A percentile compares a stretch with the other conserved stretches of the same genome.
phyloP scores from a whole-genome alignment of 1,284 basidiomycete species.

The Sporisorium iseilematis-ciliati region DNA sequence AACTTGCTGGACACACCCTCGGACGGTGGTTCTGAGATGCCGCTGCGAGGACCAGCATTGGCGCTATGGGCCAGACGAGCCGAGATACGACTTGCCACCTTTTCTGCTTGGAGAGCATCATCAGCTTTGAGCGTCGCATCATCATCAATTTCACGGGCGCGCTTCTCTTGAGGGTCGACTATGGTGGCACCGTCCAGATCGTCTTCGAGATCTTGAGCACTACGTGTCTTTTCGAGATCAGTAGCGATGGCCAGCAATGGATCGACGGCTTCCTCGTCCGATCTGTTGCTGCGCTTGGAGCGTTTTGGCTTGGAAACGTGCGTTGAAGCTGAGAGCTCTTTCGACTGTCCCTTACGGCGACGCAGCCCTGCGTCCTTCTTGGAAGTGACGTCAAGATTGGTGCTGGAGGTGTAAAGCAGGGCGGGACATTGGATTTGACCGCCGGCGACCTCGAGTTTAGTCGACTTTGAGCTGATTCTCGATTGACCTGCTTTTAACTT shows the following conservation, averaged over 20 bases:
- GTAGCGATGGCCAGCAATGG: constrained; percentile 14
- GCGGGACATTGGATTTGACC: constrained; percentile 45
- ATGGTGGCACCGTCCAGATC: constrained; percentile 2
- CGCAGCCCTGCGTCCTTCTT: constrained; percentile 6
- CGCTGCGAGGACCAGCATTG: constrained; percentile 10
- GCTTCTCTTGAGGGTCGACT: constrained; percentile 13
- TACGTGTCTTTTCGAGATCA: background rate
- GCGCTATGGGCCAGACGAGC: constrained; percentile 23
- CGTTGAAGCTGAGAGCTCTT: background rate
- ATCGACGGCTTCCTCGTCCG: constrained; percentile 8
- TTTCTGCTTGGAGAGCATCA: constrained; percentile 31
- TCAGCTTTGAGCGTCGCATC: constrained; percentile 23
- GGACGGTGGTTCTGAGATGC: constrained; percentile 19
- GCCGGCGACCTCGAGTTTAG: constrained; percentile 39
- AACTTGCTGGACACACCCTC: constrained; percentile 46
- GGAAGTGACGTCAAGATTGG: constrained; percentile 6
- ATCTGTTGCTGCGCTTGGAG: constrained; percentile 4
- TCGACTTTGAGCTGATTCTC: constrained; percentile 14
- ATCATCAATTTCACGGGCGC: constrained; percentile 17
- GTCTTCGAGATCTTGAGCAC: constrained; percentile 1
- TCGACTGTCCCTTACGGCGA: constrained; percentile 13
- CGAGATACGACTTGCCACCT: constrained; percentile 47
- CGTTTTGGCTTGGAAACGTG: background rate
- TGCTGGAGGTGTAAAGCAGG: constrained; percentile 20
- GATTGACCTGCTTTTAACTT: constrained; percentile 12